phyloP scores from a whole-genome alignment of 768 basidiomycete genomes.

The Tubosaeta sp. region DNA sequence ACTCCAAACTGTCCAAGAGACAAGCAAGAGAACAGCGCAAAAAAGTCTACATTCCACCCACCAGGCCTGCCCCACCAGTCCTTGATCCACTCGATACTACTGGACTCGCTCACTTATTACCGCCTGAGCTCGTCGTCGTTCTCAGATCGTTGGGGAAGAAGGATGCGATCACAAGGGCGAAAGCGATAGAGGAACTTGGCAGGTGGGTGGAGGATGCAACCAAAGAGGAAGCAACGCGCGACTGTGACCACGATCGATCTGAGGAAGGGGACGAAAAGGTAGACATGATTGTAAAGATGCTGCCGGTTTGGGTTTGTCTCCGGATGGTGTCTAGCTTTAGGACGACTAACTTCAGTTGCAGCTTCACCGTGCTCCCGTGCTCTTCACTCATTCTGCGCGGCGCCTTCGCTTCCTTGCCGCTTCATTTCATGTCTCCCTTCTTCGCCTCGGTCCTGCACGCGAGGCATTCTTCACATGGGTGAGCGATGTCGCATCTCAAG shows the following conservation, averaged over 20 bases:
- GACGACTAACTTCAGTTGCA: slow-evolving; percentile 28
- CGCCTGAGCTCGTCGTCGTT: slow-evolving; percentile 79
- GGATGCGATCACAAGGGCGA: slow-evolving; percentile 76
- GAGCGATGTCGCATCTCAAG: slow-evolving; percentile 42
- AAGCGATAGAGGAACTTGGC: slow-evolving; percentile 80
- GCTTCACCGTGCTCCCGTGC: slow-evolving; percentile 82
- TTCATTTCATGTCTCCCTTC: slow-evolving; percentile 59
- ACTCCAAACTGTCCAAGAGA: slow-evolving; percentile 38
- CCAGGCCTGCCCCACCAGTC: slow-evolving; percentile 66
- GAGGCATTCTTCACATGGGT: slow-evolving; percentile 49
- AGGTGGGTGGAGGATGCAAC: slow-evolving; percentile 59
- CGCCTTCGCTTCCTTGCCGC: slow-evolving; percentile 63
- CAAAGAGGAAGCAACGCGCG: slow-evolving; percentile 40
- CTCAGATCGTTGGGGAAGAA: slow-evolving; percentile 85
- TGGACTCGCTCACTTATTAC: slow-evolving; percentile 69
- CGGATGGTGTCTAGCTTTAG: background rate
- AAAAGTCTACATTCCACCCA: slow-evolving; percentile 85
- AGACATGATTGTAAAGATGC: slow-evolving; percentile 47
- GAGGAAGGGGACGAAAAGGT: slow-evolving; percentile 16
- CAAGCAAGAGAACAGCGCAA: slow-evolving; percentile 67
- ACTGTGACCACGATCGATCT: slow-evolving; percentile 7
- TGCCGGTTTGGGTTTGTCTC: slow-evolving; percentile 86
- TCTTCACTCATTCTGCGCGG: slow-evolving; percentile 77
- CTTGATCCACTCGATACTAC: slow-evolving; percentile 86
- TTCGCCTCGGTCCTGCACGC: slow-evolving; percentile 49